Conservation (phyloP, 495 filamentous ascomycete genomes). For the Xylaria nigripes region DNA sequence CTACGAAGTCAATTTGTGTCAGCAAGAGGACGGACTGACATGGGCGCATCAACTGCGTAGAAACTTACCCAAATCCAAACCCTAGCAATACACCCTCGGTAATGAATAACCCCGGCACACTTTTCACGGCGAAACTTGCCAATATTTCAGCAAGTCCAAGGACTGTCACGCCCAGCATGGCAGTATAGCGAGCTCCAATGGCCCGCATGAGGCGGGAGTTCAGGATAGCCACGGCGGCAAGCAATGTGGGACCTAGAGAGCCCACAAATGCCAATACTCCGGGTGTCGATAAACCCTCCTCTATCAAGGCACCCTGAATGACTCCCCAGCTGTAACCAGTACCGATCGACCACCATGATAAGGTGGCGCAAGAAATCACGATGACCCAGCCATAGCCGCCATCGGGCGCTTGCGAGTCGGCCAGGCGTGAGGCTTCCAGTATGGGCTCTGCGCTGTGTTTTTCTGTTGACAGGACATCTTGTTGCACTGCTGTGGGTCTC, state of each 20-base stretch:
- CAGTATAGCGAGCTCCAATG: slow-evolving; percentile 39
- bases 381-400: slow-evolving; percentile 55
- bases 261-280: slow-evolving; percentile 51
- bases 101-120: slow-evolving; percentile 47
- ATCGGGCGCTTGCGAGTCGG: slow-evolving; percentile 46
- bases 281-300: slow-evolving; percentile 36
- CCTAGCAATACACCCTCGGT: slow-evolving; percentile 49
- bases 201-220: slow-evolving; percentile 42
- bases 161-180: slow-evolving; percentile 38
- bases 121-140: slow-evolving; percentile 40
- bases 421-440: slow-evolving; percentile 41
- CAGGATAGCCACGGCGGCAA: slow-evolving; percentile 41
- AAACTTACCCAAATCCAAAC: slow-evolving; percentile 37
- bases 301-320: slow-evolving; percentile 46
- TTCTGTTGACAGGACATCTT: not conserved
- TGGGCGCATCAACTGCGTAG: not conserved
- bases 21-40: not conserved
- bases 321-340: slow-evolving; percentile 50
- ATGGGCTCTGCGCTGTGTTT: slow-evolving; percentile 27
- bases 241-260: slow-evolving; percentile 40
- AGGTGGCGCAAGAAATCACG: slow-evolving; percentile 40
- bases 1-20: not conserved
- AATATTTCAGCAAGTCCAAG: slow-evolving; percentile 42
- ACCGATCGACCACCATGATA: slow-evolving; percentile 50
- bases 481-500: not conserved